Evolutionary conservation across 345 rosid genomes (phyloP), one percentile per base, ranked within the genome.

Genomic region (Carallia brachiata): DNA sequence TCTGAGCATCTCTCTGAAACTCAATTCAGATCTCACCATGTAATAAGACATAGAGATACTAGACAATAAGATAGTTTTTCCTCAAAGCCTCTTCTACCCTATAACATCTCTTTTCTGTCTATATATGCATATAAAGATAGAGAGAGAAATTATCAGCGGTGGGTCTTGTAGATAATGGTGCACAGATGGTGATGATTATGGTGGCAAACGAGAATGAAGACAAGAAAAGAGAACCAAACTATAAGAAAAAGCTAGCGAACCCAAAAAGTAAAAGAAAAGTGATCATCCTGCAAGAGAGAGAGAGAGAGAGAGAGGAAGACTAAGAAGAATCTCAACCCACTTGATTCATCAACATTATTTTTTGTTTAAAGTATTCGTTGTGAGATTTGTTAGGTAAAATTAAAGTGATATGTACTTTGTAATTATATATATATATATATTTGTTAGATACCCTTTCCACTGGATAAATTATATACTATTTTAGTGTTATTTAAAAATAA

Each of bases 101-200:
- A 59, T 69, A 66, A 73, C 67, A 70, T 72, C 59, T 65, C 67
- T 75, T 77, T 75, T 76, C 66, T 47, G 68, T 62, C 55, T 70
- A 67, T 83, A 28, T 83, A 61, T 69, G 77, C 9, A 28, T 34
- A 76, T 36, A 65, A 47, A 39, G 30, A 75, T 31, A 54, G 30
- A 39, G 34, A 77, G 78, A 36, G 61, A 39, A 65, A 44, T 18
- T 61, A 73, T 75, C 72, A 36, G 79, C 31, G 70, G 66, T 66
- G 74, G 71, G 68, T 55, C 50, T 61, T 67, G 67, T 61, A 66
- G 69, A 70, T 75, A 72, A 60, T 63, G 63, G 73, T 27, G 71
- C 75, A 70, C 83, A 85, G 83, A 57, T 44, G 47, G 88, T 88
- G 84, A 90, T 88, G 89, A 87, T 88, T 88, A 79, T 73, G 77